Percentiles rank a stretch among this genome's conserved stretches.
phyloP scores from a whole-genome alignment of 139 green algal genomes.

The Dunaliella primolecta region DNA sequence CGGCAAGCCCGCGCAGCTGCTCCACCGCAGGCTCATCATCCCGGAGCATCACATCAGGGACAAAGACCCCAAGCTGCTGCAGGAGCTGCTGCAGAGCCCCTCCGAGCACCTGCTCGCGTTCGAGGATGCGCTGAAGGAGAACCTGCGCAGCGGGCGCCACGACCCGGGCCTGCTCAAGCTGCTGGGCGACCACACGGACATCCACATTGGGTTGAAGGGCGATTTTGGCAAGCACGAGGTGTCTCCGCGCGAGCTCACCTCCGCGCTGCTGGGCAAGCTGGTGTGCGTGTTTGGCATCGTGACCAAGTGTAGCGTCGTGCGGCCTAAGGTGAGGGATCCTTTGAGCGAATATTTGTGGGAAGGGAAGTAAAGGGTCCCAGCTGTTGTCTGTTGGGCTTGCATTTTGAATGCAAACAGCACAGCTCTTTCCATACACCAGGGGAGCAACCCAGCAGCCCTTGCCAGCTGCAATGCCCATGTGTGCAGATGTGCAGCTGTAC shows the following conservation, averaged over 20 bases:
- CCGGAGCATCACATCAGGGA: slow-evolving; percentile 71
- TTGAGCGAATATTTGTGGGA: too few relatives aligned
- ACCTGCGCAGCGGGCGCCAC: slow-evolving; percentile 40
- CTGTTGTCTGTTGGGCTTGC: too few relatives aligned
- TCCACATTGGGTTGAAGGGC: slow-evolving; percentile 82
- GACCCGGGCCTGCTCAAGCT: slow-evolving; percentile 35
- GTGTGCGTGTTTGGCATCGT: slow-evolving; percentile 95
- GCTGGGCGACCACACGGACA: slow-evolving; percentile 33
- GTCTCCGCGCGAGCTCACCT: slow-evolving; percentile 81
- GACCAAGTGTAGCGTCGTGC: slow-evolving; percentile 84
- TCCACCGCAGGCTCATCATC: slow-evolving; percentile 55
- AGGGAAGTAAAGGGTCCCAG: too few relatives aligned
- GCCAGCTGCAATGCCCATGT: too few relatives aligned
- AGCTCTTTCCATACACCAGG: too few relatives aligned
- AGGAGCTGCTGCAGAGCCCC: slow-evolving; percentile 66
- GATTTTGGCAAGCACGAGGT: slow-evolving; percentile 86
- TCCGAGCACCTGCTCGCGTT: slow-evolving; percentile 78
- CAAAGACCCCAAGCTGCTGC: slow-evolving; percentile 71
- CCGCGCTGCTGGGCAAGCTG: slow-evolving; percentile 73
- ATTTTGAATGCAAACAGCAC: too few relatives aligned
- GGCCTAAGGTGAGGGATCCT: slow-evolving; percentile 50
- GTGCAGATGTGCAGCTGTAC: too few relatives aligned
- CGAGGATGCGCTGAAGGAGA: slow-evolving; percentile 84
- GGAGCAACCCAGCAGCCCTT: too few relatives aligned
- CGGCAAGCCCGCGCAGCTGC: slow-evolving; percentile 37